Base-by-base conservation (phyloP, 2,329 filamentous ascomycete species). In the Ascochyta lentis region DNA sequence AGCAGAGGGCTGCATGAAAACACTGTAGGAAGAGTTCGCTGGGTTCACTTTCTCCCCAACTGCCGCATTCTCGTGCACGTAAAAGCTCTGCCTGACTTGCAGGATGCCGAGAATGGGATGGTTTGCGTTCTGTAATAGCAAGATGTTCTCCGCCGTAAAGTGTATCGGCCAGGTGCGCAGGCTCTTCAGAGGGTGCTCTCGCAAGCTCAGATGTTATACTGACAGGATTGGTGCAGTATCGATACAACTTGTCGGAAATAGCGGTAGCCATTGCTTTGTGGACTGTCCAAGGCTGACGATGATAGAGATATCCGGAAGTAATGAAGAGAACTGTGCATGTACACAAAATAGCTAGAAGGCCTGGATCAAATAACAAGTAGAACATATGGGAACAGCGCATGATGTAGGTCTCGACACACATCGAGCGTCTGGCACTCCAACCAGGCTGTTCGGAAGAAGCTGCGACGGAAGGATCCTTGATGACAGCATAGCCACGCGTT, bases 1-100 rank as follows among this genome's bases (percentile, higher is more conserved):
- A 81, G 47, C 77, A 77, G 1, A 91, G 72, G 0, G 86, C 83
- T 73, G 90, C 87, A 51, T 88, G 83, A 60, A 87, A 91, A 12
- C 89, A 85, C 66, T 79, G 80, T 6, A 91, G 74, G 68, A 93
- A 93, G 0, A 92, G 75, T 15, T 86, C 81, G 59, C 87, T 89
- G 0, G 89, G 90, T 47, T 79, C 73, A 1, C 81, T 80, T 0
- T 80, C 69, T 0, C 88, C 89, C 84, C 89, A 93, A 48, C 83
- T 85, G 2, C 89, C 89, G 68, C 89, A 91, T 51, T 80, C 68
- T 7, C 76, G 75, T 1, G 87, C 86, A 40, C 77, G 80, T 35
- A 84, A 73, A 24, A 89, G 68, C 27, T 83, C 81, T 43, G 82
- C 78, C 23, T 29, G 39, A 26, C 61, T 48, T 9, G 38, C 38